phyloP scores from a whole-genome alignment of 176 grass and related monocot genomes.

The Oryza rufipogon region DNA sequence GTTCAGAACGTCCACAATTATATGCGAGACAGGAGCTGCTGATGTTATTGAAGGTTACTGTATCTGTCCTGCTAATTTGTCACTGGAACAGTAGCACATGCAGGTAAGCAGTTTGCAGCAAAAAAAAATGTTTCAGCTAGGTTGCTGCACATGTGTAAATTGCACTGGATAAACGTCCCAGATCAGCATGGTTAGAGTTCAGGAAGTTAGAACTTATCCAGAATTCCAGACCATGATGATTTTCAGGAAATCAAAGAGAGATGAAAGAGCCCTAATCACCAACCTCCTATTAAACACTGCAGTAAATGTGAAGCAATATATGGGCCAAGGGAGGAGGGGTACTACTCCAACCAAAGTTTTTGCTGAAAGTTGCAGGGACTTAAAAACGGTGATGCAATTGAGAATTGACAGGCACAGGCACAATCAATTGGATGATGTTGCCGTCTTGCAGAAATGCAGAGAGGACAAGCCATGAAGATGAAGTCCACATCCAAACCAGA shows the following conservation, averaged over 20 bases:
- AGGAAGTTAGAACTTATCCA: slow-evolving; percentile 30
- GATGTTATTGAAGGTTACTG: not conserved
- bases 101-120: not conserved
- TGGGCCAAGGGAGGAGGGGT: not conserved
- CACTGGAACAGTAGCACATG: not conserved
- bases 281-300: not conserved
- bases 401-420: slow-evolving; percentile 16
- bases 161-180: slow-evolving; percentile 31
- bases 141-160: not conserved
- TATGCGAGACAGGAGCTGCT: not conserved
- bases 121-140: not conserved
- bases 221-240: not conserved
- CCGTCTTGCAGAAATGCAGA: not conserved
- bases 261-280: not conserved
- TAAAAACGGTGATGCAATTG: not conserved
- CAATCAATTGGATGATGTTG: not conserved
- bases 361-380: not conserved
- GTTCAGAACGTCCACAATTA: slow-evolving; percentile 9
- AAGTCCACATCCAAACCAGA: slow-evolving; percentile 34
- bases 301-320: not conserved
- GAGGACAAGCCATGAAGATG: slow-evolving; percentile 1
- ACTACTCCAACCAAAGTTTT: not conserved
- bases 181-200: slow-evolving; percentile 4
- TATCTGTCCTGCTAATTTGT: not conserved
- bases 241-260: not conserved